Base-by-base conservation (phyloP, 75 land plant species). In the Gnetum montanum region DNA sequence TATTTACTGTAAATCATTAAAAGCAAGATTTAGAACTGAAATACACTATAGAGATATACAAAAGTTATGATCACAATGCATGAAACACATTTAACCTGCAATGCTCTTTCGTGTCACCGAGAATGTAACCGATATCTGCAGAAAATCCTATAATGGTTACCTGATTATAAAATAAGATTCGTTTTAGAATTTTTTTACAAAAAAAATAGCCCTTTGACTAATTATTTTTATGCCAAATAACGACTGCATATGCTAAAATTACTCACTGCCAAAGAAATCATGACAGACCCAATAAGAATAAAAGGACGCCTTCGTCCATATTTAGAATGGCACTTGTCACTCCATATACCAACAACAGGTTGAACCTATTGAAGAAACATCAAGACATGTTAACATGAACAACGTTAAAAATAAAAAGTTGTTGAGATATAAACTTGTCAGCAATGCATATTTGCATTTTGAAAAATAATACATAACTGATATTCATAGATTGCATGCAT, bases 301-400 rank as follows among this genome's bases (percentile, higher is more conserved):
- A 90, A 95, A 13, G 99, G 97, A 12, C 97, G 65, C 35, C 97
- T 66, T 47, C 99, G 72, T 55, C 99, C 99, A 69, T 76, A 91
- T 70, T 68, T 83, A 34, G 88, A 84, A 38, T 74, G 38, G 63
- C 97, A 95, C 43, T 84, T 84, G 64, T 95, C 99, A 67, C 99
- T 95, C 99, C 99, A 95, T 5, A 95, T 77, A 54, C 99, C 99
- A 57, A 95, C 88, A 70, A 85, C 84, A 28, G 99, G 99, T 76
- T 95, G 99, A 61, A 86, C 96, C 96, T 90, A 51, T 16, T 6
- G n/a, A 62, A 13, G 10, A 59, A n/a, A n/a, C n/a, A n/a, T n/a
- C n/a, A n/a, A n/a, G n/a, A n/a, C n/a, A n/a, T n/a, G 10, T 10
- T 40, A 10, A 10, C 41, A 40, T 10, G 41, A 40, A 40, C 10